These are phyloP conservation scores for Corylus heterophylla DNA, from an alignment of 306 rosid genomes.

Conservation along the genomic window DNA sequence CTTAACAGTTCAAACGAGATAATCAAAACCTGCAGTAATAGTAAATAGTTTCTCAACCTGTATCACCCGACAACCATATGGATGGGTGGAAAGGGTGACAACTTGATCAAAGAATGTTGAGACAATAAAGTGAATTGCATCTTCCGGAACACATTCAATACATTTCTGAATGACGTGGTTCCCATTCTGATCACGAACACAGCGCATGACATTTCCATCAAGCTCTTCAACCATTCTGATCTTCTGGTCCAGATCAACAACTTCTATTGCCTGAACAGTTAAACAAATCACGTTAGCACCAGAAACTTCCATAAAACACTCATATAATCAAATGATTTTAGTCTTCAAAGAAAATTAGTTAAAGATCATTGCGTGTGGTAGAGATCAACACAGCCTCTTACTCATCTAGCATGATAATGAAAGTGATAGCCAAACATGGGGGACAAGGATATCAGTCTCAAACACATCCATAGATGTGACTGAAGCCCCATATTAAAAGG, in stretches of 20 bases:
- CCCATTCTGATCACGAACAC: constrained; percentile 98
- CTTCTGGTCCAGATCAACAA: constrained; percentile 92
- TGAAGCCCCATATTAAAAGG: not conserved
- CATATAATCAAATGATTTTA: not conserved
- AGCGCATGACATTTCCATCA: constrained; percentile 86
- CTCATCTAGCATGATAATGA: not conserved
- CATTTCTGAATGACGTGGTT: constrained; percentile 96
- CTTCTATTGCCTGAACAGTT: constrained; percentile 81
- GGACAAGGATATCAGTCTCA: not conserved
- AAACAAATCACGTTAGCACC: not conserved
- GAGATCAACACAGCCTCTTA: constrained; percentile 6
- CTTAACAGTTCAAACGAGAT: not conserved
- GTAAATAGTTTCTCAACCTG: constrained; percentile 46
- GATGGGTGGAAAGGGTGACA: constrained; percentile 89
- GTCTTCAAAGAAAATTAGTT: not conserved
- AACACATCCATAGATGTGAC: not conserved
- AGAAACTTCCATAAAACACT: not conserved
- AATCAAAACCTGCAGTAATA: not conserved
- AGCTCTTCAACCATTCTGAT: constrained; percentile 91
- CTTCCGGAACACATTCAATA: constrained; percentile 95
- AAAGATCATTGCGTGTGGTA: not conserved
- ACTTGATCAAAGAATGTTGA: constrained; percentile 90
- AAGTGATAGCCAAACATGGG: not conserved
- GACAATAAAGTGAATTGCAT: constrained; percentile 69
- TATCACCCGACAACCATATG: constrained; percentile 95